phyloP scores from a whole-genome alignment of 768 basidiomycete genomes.

The Leucocoprinus sp. region DNA sequence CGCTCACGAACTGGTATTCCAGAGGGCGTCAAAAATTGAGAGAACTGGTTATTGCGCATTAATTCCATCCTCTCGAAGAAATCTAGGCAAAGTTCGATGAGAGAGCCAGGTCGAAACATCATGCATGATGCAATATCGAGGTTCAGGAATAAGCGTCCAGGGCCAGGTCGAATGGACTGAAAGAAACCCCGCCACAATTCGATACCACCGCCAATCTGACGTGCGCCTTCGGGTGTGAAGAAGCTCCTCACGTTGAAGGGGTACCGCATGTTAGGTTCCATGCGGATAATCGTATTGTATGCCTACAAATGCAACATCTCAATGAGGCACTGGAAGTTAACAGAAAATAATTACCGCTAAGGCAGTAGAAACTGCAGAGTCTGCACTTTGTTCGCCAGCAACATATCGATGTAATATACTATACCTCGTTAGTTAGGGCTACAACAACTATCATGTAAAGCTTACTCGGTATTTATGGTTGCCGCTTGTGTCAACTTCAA shows the following conservation, averaged over 20 bases:
- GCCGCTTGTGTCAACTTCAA: conserved; percentile 51
- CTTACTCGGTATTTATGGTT: conserved; percentile 25
- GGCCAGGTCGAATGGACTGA: conserved; percentile 65
- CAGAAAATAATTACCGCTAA: conserved; percentile 39
- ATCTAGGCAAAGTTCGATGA: conserved; percentile 52
- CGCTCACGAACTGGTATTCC: conserved; percentile 43
- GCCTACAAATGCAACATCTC: conserved; percentile 37
- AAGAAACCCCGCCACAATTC: conserved; percentile 77
- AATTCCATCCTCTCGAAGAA: conserved; percentile 26
- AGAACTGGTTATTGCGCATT: conserved; percentile 15
- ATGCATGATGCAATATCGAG: conserved; percentile 72
- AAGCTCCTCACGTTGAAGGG: conserved; percentile 73
- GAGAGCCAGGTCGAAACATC: conserved; percentile 61
- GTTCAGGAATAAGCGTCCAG: conserved; percentile 59
- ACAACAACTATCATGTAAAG: background rate
- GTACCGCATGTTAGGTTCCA: conserved; percentile 59
- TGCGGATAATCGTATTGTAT: conserved; percentile 66
- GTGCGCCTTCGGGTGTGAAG: conserved; percentile 48
- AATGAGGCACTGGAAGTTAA: background rate
- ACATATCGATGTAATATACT: conserved; percentile 58
- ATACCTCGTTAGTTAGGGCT: background rate
- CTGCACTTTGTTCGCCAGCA: conserved; percentile 48
- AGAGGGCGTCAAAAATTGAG: conserved; percentile 27
- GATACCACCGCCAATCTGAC: conserved; percentile 50
- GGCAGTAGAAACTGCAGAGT: conserved; percentile 46